Evolutionary conservation across 2,329 filamentous ascomycete species (phyloP).

Genomic region (Septoria petroselini): DNA sequence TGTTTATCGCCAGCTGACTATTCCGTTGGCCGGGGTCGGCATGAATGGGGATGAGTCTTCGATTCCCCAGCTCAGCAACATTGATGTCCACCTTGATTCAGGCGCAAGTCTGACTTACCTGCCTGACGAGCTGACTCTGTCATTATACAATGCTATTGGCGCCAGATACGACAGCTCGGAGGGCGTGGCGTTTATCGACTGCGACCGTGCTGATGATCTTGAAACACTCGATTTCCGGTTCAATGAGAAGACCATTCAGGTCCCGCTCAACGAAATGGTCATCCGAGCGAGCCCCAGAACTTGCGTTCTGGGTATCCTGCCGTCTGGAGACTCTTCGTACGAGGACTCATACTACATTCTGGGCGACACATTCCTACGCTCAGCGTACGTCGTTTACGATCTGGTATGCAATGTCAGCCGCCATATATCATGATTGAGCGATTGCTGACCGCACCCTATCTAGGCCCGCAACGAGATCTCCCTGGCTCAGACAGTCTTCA

Average conservation of each 20-base stretch:
- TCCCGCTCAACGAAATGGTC: conserved; percentile 55
- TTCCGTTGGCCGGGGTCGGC: conserved; percentile 50
- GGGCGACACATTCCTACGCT: conserved; percentile 62
- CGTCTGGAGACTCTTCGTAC: conserved; percentile 47
- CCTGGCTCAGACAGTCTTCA: conserved; percentile 59
- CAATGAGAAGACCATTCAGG: conserved; percentile 51
- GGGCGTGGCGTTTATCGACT: conserved; percentile 31
- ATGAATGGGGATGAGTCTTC: conserved; percentile 40
- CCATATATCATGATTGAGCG: no score
- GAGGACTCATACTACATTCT: conserved; percentile 50
- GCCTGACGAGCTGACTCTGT: conserved; percentile 56
- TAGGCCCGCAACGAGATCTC: conserved; percentile 56
- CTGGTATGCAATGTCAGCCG: conserved; percentile 32
- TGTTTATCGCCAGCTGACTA: conserved; percentile 52
- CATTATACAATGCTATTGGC: conserved; percentile 42
- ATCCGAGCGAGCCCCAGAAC: conserved; percentile 38
- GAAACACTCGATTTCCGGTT: conserved; percentile 57
- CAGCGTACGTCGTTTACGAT: conserved; percentile 62
- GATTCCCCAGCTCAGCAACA: conserved; percentile 41
- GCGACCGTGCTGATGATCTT: conserved; percentile 42
- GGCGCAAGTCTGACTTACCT: conserved; percentile 70
- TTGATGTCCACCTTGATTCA: conserved; percentile 58
- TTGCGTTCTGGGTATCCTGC: conserved; percentile 30
- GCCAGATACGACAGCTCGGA: conserved; percentile 42
- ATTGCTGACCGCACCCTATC: no score